Percentiles rank a stretch among this genome's conserved stretches.
Conservation (phyloP, 306 rosid genomes). For the Canavalia gladiata region DNA sequence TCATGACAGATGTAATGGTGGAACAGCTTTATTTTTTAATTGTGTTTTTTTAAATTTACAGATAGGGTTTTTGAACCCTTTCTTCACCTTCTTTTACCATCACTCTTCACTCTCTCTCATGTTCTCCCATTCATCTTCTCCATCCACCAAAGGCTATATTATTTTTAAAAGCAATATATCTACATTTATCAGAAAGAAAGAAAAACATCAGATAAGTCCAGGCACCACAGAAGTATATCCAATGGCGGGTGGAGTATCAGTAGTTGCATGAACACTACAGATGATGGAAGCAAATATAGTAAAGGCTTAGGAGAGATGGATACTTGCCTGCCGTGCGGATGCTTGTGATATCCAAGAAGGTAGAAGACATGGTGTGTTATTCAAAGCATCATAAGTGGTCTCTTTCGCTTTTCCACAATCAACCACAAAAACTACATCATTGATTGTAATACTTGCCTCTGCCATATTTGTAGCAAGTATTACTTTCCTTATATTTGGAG, state of each 20-base stretch:
- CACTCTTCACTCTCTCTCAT: neutral
- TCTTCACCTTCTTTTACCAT: neutral
- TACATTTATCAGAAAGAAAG: conserved; percentile 3
- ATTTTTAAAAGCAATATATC: neutral
- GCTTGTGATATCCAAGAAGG: conserved; percentile 99
- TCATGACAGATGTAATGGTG: neutral
- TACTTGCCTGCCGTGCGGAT: conserved; percentile 92
- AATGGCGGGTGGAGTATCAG: neutral
- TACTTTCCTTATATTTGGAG: conserved; percentile 87
- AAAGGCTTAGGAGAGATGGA: conserved; percentile 40
- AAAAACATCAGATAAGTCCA: neutral
- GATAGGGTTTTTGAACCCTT: neutral
- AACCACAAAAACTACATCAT: conserved; percentile 90
- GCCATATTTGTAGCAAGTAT: conserved; percentile 99
- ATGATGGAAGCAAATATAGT: conserved; percentile 17
- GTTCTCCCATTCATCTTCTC: neutral
- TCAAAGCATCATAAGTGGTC: conserved; percentile 96
- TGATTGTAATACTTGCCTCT: conserved; percentile 98
- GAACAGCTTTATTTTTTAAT: neutral
- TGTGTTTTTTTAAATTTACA: neutral
- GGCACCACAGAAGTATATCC: neutral
- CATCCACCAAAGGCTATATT: conserved; percentile 19
- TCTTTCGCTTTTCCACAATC: conserved; percentile 99
- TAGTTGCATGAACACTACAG: neutral
- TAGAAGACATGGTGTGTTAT: conserved; percentile 93